Evolutionary conservation across 148 eudicot species (phyloP).

Genomic region (Rhododendron mucronatum): DNA sequence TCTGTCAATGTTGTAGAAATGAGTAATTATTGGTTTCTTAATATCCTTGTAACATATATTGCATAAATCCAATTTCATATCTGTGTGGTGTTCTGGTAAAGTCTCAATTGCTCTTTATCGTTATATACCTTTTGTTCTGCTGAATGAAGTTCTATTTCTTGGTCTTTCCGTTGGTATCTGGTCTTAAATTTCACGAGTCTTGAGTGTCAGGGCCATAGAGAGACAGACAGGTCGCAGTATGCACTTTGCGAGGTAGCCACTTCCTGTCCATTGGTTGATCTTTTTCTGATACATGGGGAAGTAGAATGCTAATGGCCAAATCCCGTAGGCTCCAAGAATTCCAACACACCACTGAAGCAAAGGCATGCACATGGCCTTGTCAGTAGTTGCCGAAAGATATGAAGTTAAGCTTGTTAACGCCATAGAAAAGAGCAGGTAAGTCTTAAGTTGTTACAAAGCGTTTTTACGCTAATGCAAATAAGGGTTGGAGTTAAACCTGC

Average conservation of each 20-base stretch:
- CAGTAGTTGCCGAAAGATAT: not conserved
- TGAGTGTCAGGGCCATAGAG: not conserved
- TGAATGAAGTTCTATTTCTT: not conserved
- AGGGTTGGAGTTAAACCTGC: not conserved
- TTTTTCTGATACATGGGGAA: not conserved
- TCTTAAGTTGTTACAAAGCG: not conserved
- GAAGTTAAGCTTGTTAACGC: not conserved
- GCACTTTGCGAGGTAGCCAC: not conserved
- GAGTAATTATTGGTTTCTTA: not conserved
- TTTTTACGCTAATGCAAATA: not conserved
- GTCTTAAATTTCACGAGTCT: not conserved
- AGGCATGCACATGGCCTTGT: conserved; percentile 1
- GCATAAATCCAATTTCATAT: not conserved
- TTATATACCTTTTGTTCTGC: not conserved
- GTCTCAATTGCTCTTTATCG: not conserved
- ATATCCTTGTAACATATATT: not conserved
- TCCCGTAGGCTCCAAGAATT: not conserved
- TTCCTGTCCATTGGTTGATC: conserved; percentile 6
- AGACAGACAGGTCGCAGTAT: not conserved
- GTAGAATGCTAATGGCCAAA: not conserved
- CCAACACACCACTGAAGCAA: not conserved
- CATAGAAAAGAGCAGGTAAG: not conserved
- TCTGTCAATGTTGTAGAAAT: not conserved
- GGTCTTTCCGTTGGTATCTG: not conserved
- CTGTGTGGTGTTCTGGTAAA: not conserved